Percentiles rank a stretch among this genome's conserved stretches.
Evolutionary conservation across 305 asterid genomes (phyloP).

Genomic region (Fraxinus velutina): DNA sequence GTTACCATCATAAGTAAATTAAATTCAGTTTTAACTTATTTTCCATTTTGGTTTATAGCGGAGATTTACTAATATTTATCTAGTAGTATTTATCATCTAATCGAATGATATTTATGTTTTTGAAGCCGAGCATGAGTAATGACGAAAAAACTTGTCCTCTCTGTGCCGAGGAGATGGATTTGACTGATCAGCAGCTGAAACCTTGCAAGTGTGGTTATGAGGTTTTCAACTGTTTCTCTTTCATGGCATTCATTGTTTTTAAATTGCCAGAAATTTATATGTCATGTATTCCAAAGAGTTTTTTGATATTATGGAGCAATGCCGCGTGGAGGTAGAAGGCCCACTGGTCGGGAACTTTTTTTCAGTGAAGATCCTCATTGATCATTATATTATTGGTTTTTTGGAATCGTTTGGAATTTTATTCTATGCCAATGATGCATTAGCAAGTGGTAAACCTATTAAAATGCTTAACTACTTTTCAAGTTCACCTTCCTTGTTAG

Average conservation of each 20-base stretch:
- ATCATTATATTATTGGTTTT: not conserved
- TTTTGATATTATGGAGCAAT: not conserved
- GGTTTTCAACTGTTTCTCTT: constrained; percentile 38
- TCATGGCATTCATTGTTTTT: not conserved
- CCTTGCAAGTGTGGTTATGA: constrained; percentile 98
- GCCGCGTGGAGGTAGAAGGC: not conserved
- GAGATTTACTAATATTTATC: not conserved
- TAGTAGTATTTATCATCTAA: not conserved
- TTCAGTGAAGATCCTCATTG: not conserved
- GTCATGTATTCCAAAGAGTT: not conserved
- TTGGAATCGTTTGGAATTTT: not conserved
- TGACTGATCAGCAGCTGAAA: constrained; percentile 95
- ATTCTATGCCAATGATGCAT: not conserved
- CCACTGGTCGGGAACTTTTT: not conserved
- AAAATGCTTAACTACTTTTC: not conserved
- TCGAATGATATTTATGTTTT: not conserved
- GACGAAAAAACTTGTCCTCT: constrained; percentile 94
- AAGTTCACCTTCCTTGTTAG: not conserved
- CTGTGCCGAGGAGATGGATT: constrained; percentile 98
- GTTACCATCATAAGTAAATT: not conserved
- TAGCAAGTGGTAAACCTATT: not conserved
- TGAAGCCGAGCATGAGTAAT: constrained; percentile 74
- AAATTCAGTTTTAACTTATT: constrained; percentile 7
- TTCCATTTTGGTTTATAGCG: not conserved
- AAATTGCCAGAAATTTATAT: not conserved